These are phyloP conservation scores for Fusarium metavorans DNA, from an alignment of 2,329 filamentous ascomycete species.

Conservation along the genomic window DNA sequence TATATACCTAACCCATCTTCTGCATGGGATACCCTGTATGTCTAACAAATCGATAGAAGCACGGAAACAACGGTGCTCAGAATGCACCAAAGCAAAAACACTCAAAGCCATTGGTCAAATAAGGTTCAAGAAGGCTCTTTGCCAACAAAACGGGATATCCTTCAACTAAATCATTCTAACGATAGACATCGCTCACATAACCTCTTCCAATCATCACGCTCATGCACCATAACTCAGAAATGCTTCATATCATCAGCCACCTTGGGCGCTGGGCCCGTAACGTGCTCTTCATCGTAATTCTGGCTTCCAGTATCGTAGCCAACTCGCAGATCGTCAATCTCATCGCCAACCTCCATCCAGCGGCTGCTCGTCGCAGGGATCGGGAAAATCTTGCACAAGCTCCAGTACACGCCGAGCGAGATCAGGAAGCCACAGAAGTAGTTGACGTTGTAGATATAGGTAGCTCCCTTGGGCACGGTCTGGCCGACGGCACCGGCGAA, in stretches of 20 bases:
- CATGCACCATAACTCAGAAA: slow-evolving; percentile 14
- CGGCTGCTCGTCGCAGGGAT: slow-evolving; percentile 78
- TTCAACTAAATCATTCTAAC: not conserved
- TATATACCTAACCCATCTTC: not conserved
- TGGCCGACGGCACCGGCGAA: slow-evolving; percentile 85
- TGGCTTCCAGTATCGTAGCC: slow-evolving; percentile 58
- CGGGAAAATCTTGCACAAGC: slow-evolving; percentile 75
- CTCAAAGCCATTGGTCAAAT: not conserved
- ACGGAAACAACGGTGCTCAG: not conserved
- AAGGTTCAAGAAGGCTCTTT: not conserved
- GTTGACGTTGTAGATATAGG: slow-evolving; percentile 90
- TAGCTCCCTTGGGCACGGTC: slow-evolving; percentile 80
- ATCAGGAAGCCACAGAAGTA: slow-evolving; percentile 89
- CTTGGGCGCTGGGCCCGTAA: slow-evolving; percentile 20
- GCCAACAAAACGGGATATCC: not conserved
- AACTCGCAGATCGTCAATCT: slow-evolving; percentile 66
- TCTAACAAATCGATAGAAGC: not conserved
- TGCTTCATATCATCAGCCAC: slow-evolving; percentile 19
- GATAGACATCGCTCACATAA: not conserved
- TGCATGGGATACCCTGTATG: not conserved
- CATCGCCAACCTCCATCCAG: slow-evolving; percentile 82
- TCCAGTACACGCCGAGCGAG: slow-evolving; percentile 74
- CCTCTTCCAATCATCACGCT: not conserved
- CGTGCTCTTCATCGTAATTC: slow-evolving; percentile 55
- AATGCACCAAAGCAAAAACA: not conserved